Conservation (phyloP, 2,329 filamentous ascomycete genomes). For the Fusarium sp. region DNA sequence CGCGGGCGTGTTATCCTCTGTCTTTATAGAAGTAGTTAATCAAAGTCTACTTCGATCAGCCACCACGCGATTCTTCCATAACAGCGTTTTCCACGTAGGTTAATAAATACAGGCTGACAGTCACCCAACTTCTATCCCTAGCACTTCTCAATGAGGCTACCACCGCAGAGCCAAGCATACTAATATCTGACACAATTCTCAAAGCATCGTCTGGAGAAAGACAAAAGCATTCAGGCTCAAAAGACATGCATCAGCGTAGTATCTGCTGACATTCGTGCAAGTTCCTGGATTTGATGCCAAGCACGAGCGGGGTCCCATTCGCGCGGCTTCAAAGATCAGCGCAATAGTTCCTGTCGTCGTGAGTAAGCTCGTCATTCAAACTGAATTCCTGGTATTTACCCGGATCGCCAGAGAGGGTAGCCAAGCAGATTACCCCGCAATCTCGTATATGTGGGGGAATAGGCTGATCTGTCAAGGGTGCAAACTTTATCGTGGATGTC, state of each 20-base stretch:
- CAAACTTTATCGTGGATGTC: background rate
- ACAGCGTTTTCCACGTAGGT: too few relatives aligned
- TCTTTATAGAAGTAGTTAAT: too few relatives aligned
- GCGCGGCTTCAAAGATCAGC: background rate
- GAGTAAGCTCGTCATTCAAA: background rate
- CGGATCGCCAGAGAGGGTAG: background rate
- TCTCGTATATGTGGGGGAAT: background rate
- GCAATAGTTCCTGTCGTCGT: background rate
- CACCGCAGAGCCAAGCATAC: background rate
- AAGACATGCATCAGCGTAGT: background rate
- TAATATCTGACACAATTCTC: background rate
- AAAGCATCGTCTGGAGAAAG: background rate
- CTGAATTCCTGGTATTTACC: background rate
- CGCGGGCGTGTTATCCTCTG: too few relatives aligned
- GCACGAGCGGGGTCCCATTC: background rate
- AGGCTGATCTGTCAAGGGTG: background rate
- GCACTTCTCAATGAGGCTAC: background rate
- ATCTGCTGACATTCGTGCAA: background rate
- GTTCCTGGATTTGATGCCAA: background rate
- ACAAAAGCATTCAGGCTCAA: background rate
- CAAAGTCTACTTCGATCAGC: too few relatives aligned
- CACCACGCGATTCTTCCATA: too few relatives aligned
- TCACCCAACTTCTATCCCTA: background rate
- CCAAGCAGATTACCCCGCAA: conserved; percentile 16
- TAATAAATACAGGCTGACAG: background rate